These are phyloP conservation scores for Gnomoniopsis sp. DNA, from an alignment of 2,329 filamentous ascomycete species.

Conservation along the genomic window DNA sequence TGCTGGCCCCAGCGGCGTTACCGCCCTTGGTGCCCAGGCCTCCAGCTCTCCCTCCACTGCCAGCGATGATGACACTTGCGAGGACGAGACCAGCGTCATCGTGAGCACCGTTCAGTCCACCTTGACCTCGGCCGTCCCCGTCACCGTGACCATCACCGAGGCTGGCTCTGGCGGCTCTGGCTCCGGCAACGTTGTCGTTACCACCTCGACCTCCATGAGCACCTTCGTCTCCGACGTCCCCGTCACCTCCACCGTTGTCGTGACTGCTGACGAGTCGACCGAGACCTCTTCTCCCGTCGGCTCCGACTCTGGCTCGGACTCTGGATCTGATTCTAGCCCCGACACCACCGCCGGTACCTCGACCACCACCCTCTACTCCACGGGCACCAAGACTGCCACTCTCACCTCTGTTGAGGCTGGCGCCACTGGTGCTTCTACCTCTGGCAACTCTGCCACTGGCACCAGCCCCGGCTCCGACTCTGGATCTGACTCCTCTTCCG, in stretches of 20 bases:
- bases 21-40: slow-evolving; percentile 3
- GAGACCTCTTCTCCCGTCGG: slow-evolving; percentile 2
- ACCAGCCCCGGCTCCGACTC: slow-evolving; percentile 2
- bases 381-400: slow-evolving; percentile 7
- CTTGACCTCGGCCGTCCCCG: slow-evolving; percentile 22
- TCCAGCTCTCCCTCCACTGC: background rate
- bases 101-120: slow-evolving; percentile 25
- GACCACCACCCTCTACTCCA: background rate
- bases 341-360: background rate
- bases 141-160: slow-evolving; percentile 19
- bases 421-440: background rate
- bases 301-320: background rate
- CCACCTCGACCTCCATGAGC: slow-evolving; percentile 8
- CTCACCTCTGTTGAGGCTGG: background rate
- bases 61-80: slow-evolving; percentile 12
- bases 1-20: background rate
- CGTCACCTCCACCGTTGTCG: slow-evolving; percentile 17
- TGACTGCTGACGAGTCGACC: slow-evolving; percentile 7
- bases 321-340: background rate
- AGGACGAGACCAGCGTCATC: slow-evolving; percentile 24
- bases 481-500: background rate
- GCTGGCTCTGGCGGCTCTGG: slow-evolving; percentile 14
- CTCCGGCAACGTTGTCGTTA: slow-evolving; percentile 13
- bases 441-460: background rate
- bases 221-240: slow-evolving; percentile 17